Evolutionary conservation across 2,329 filamentous ascomycete species (phyloP), one percentile per base, ranked within the genome.

Genomic region (Nemania abortiva): DNA sequence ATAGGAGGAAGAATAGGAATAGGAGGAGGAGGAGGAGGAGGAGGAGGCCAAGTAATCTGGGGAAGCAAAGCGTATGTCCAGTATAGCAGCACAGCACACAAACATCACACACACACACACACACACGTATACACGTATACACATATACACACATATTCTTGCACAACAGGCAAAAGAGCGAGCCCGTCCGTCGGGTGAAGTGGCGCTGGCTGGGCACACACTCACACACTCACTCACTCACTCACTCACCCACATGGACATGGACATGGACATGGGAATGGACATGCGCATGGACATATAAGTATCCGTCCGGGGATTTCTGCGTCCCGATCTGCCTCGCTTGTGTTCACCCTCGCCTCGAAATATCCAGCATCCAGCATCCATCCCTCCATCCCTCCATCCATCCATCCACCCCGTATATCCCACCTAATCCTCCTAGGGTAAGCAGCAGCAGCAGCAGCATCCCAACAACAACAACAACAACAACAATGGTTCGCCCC

Each of bases 401-500:
- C 31, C 31, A 4, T 34, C 4, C 31, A 4, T 34, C 31, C 31
- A 4, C 9, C 31, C 31, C 31, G n/a, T n/a, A n/a, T n/a, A n/a
- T 34, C 31, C 31, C 31, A 5, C 31, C 31, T 9, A 4, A 34
- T 34, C 39, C 55, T 49, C 18, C 27, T 56, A 59, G 58, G 20
- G 47, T 66, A 63, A 64, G 11, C 11, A 52, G 22, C 13, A 55
- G 18, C 24, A 54, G n/a, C n/a, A n/a, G n/a, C n/a, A n/a, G n/a
- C n/a, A n/a, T n/a, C n/a, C n/a, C n/a, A n/a, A n/a, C 57, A 54
- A 20, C 4, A 24, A 31, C 47, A 60, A 45, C 54, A 34, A 10
- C 31, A 34, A 59, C 50, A 69, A 39, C 2, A 53, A 79, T 78
- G 77, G 68, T 75, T 69, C 74, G 72, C 61, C 66, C 58, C 49